A percentile compares a stretch with the other conserved stretches of the same genome.
These are phyloP conservation scores for Metarhizium rileyi DNA, from an alignment of 2,329 filamentous ascomycete species.

Conservation along the genomic window DNA sequence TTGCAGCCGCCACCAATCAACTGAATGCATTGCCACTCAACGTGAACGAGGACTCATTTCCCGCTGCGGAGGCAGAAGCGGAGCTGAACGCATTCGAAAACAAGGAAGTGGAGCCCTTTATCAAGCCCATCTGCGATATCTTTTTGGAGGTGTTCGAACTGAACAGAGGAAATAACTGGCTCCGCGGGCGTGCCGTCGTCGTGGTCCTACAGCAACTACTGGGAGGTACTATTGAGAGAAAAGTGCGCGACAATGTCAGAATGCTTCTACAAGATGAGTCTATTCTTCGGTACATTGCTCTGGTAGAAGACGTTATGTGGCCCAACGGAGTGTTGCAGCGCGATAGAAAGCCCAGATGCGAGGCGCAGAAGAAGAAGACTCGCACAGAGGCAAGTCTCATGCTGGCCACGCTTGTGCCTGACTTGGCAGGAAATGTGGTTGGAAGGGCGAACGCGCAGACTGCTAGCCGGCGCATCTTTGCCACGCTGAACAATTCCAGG, in stretches of 20 bases:
- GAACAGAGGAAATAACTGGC: constrained; percentile 93
- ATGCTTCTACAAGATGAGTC: constrained; percentile 67
- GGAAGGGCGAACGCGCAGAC: constrained; percentile 85
- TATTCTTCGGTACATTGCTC: constrained; percentile 62
- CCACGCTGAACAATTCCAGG: constrained; percentile 80
- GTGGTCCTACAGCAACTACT: constrained; percentile 93
- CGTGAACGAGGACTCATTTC: constrained; percentile 39
- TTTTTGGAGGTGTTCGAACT: constrained; percentile 94
- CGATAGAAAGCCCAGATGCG: constrained; percentile 46
- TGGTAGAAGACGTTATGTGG: constrained; percentile 74
- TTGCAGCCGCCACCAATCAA: constrained; percentile 63
- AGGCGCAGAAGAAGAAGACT: constrained; percentile 67
- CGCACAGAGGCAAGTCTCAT: constrained; percentile 81
- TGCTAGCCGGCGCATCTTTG: constrained; percentile 80
- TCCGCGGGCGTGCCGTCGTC: constrained; percentile 88
- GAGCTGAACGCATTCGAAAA: constrained; percentile 90
- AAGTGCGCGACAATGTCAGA: constrained; percentile 77
- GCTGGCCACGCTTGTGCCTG: constrained; percentile 80
- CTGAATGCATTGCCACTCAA: constrained; percentile 46
- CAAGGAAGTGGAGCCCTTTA: constrained; percentile 83
- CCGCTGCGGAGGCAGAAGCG: constrained; percentile 73
- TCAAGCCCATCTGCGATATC: constrained; percentile 96
- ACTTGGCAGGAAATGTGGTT: constrained; percentile 86
- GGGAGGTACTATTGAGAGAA: constrained; percentile 91
- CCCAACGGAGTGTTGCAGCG: constrained; percentile 52